Conservation (phyloP, 2,329 filamentous ascomycete genomes). For the Phaeophleospora eucalypticola region DNA sequence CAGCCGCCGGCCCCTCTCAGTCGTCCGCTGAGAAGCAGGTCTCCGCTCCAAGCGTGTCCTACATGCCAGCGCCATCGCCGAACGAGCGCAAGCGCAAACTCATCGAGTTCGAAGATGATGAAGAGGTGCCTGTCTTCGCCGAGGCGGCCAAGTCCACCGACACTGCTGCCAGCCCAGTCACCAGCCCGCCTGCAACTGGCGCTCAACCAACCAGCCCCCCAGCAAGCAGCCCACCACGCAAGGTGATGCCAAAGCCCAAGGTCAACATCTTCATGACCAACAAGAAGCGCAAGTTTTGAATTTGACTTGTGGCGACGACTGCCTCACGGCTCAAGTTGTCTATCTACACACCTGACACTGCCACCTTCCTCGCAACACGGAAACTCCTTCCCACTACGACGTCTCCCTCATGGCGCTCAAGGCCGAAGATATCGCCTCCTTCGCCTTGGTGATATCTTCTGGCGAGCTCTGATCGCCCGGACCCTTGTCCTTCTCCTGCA, state of each 20-base stretch:
- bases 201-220: slow-evolving; percentile 13
- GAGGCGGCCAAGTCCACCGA: background rate
- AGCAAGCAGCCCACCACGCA: slow-evolving; percentile 2
- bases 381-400: slow-evolving; percentile 14
- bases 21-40: too few relatives aligned
- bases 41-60: too few relatives aligned
- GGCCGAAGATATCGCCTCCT: slow-evolving; percentile 40
- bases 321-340: background rate
- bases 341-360: too few relatives aligned
- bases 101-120: background rate
- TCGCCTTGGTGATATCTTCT: slow-evolving; percentile 45
- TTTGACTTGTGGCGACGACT: background rate
- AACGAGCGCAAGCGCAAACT: background rate
- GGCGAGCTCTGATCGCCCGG: slow-evolving; percentile 35
- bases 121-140: background rate
- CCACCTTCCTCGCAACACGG: too few relatives aligned
- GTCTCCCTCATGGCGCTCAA: slow-evolving; percentile 38
- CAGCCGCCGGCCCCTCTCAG: too few relatives aligned
- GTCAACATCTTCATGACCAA: slow-evolving; percentile 12
- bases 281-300: slow-evolving; percentile 13
- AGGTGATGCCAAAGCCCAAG: slow-evolving; percentile 21
- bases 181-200: too few relatives aligned
- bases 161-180: slow-evolving; percentile 6
- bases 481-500: slow-evolving; percentile 41
- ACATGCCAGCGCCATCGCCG: too few relatives aligned